These are phyloP conservation scores for Gastrolobium villosum DNA, from an alignment of 306 rosid species.

Conservation along the genomic window DNA sequence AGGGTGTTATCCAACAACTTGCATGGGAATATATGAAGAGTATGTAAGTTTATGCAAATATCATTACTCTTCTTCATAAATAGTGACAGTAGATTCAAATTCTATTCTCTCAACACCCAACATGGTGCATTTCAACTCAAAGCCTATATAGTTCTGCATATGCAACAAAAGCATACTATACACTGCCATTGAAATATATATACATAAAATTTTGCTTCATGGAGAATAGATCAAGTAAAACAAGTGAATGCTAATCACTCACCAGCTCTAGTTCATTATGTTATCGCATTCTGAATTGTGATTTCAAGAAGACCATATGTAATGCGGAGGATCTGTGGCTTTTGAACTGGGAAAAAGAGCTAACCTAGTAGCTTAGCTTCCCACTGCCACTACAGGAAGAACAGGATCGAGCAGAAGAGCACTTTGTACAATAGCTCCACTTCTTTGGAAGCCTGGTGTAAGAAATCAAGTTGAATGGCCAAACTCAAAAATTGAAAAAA, in stretches of 20 bases:
- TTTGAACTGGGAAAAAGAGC: slow-evolving; percentile 9
- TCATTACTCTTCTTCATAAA: slow-evolving; percentile 5
- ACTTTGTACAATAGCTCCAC: slow-evolving; percentile 97
- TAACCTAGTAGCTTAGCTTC: slow-evolving; percentile 65
- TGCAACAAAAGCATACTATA: slow-evolving; percentile 36
- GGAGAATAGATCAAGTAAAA: slow-evolving; percentile 1
- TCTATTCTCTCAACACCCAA: slow-evolving; percentile 14
- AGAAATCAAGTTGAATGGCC: slow-evolving; percentile 34
- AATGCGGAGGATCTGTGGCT: slow-evolving; percentile 9
- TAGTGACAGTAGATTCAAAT: slow-evolving; percentile 7
- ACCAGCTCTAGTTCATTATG: slow-evolving; percentile 36
- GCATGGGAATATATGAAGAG: neutral
- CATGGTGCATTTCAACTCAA: slow-evolving; percentile 25
- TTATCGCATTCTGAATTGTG: slow-evolving; percentile 45
- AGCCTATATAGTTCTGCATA: slow-evolving; percentile 19
- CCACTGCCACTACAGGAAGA: slow-evolving; percentile 84
- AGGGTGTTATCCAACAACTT: slow-evolving; percentile 23
- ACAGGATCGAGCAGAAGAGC: slow-evolving; percentile 87
- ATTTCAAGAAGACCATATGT: slow-evolving; percentile 24
- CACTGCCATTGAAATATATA: slow-evolving; percentile 32
- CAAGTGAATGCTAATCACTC: slow-evolving; percentile 30
- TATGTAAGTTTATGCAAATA: slow-evolving; percentile 2
- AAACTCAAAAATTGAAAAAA: slow-evolving; percentile 30
- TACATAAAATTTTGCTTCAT: slow-evolving; percentile 38
- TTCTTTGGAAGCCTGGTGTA: slow-evolving; percentile 89